These are phyloP conservation scores for Mycosphaerelloides madeirae DNA, from an alignment of 2,329 filamentous ascomycete species.

Conservation along the genomic window DNA sequence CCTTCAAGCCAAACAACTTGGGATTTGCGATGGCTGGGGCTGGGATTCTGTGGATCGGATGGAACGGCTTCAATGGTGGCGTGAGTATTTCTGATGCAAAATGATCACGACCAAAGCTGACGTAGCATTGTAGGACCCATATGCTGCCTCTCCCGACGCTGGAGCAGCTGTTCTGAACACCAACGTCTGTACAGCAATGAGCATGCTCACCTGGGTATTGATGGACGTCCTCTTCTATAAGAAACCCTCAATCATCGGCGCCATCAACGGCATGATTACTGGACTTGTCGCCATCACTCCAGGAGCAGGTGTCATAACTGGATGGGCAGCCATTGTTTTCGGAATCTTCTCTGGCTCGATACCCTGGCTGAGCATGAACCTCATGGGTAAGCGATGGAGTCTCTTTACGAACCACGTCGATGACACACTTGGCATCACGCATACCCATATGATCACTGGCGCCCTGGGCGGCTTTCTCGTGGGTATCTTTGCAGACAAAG, in stretches of 20 bases:
- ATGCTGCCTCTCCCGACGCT: slow-evolving; percentile 46
- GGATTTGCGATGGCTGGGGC: slow-evolving; percentile 44
- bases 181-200: slow-evolving; percentile 47
- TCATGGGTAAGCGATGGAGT: slow-evolving; percentile 44
- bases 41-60: slow-evolving; percentile 50
- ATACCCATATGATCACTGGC: slow-evolving; percentile 48
- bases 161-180: slow-evolving; percentile 51
- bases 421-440: slow-evolving; percentile 49
- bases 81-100: neutral
- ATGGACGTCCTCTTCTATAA: slow-evolving; percentile 46
- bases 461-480: slow-evolving; percentile 44
- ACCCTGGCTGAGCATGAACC: slow-evolving; percentile 49
- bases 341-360: slow-evolving; percentile 43
- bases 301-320: slow-evolving; percentile 48
- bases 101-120: slow-evolving; percentile 1
- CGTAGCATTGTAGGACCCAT: slow-evolving; percentile 37
- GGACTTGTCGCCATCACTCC: slow-evolving; percentile 51
- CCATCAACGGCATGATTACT: slow-evolving; percentile 50
- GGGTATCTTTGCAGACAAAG: slow-evolving; percentile 45
- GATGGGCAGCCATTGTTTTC: slow-evolving; percentile 49
- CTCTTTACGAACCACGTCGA: slow-evolving; percentile 56
- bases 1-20: slow-evolving; percentile 47
- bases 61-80: slow-evolving; percentile 53
- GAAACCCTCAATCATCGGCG: slow-evolving; percentile 49
- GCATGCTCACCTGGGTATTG: slow-evolving; percentile 44